These are phyloP conservation scores for Ephemerocybe angulata DNA, from an alignment of 768 basidiomycete species.

Conservation along the genomic window DNA sequence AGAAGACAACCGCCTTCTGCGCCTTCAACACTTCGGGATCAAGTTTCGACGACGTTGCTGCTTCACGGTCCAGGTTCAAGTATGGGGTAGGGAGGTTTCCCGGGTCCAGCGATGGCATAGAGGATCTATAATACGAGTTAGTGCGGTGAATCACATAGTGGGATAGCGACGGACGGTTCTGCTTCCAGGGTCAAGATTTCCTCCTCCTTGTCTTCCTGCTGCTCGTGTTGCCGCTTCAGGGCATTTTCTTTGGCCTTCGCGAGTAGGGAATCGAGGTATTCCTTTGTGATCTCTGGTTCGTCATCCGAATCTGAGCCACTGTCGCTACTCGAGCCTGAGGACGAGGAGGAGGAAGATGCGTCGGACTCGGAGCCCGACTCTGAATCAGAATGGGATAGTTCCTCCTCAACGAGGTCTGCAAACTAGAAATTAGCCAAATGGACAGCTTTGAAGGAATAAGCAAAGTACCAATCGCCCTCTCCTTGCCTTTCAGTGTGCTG, in stretches of 20 bases:
- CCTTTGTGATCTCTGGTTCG: slow-evolving; percentile 50
- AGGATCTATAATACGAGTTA: slow-evolving; percentile 30
- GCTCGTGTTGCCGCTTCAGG: slow-evolving; percentile 28
- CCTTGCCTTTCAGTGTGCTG: slow-evolving; percentile 41
- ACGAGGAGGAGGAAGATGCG: slow-evolving; percentile 1
- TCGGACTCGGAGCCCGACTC: slow-evolving; percentile 29
- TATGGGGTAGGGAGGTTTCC: slow-evolving; percentile 63
- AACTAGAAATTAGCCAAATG: not conserved
- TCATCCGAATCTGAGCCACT: slow-evolving; percentile 32
- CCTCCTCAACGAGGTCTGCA: slow-evolving; percentile 15
- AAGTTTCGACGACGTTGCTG: slow-evolving; percentile 44
- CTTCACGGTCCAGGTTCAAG: slow-evolving; percentile 49
- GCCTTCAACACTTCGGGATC: slow-evolving; percentile 61
- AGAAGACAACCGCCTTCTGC: slow-evolving; percentile 47
- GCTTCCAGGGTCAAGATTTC: slow-evolving; percentile 51
- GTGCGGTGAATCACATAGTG: slow-evolving; percentile 6
- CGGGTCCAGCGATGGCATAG: slow-evolving; percentile 63
- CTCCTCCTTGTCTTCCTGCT: slow-evolving; percentile 33
- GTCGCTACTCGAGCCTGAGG: slow-evolving; percentile 23
- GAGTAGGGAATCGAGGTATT: slow-evolving; percentile 61
- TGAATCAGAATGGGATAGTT: slow-evolving; percentile 29
- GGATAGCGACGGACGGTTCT: slow-evolving; percentile 30
- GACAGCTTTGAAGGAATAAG: not conserved
- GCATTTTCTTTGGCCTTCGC: slow-evolving; percentile 57
- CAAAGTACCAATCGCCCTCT: slow-evolving; percentile 35